Evolutionary conservation across 2,329 filamentous ascomycete genomes (phyloP), one percentile per base, ranked within the genome.

Genomic region (Dichotomopilus funicola): DNA sequence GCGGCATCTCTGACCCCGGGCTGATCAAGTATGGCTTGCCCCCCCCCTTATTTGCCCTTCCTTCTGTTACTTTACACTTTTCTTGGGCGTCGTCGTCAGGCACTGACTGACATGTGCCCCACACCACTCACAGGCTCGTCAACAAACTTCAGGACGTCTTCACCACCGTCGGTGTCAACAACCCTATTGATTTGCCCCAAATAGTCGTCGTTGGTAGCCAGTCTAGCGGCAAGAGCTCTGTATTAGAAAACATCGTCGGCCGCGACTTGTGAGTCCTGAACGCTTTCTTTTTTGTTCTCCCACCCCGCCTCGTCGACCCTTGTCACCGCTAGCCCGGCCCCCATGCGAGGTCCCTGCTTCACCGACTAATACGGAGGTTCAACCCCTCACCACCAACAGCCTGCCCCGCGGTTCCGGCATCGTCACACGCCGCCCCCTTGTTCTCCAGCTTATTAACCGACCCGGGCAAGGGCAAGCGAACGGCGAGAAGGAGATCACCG

Each of bases 101-200:
- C 61, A 57, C 51, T 61, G 19, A 27, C 19, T 27, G 54, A 62
- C 68, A 51, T 57, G 38, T 49, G 38, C 49, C 58, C 53, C 60
- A 53, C 61, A 27, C 19, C 19, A 27, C 19, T 27, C 19, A 54
- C 65, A 86, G 83, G 68, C 87, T 97, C 66, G 94, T 99, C 71
- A 99, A 99, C 80, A 97, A 95, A 79, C 86, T 99, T 48, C 94
- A 99, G 73, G 94, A 99, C 89, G 94, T 99, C 65, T 99, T 99
- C 72, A 87, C 92, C 60, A 97, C 94, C 43, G 94, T 99, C 65
- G 94, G 94, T 66, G 94, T 97, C 68, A 94, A 96, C 82, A 99
- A 99, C 75, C 94, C 94, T 60, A 99, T 99, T 79, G 94, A 99
- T 78, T 77, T 99, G 62, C 94, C 94, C 54, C 94, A 99, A 78